Base-by-base conservation (phyloP, 31 red algal species). In the Asparagopsis taxiformis region DNA sequence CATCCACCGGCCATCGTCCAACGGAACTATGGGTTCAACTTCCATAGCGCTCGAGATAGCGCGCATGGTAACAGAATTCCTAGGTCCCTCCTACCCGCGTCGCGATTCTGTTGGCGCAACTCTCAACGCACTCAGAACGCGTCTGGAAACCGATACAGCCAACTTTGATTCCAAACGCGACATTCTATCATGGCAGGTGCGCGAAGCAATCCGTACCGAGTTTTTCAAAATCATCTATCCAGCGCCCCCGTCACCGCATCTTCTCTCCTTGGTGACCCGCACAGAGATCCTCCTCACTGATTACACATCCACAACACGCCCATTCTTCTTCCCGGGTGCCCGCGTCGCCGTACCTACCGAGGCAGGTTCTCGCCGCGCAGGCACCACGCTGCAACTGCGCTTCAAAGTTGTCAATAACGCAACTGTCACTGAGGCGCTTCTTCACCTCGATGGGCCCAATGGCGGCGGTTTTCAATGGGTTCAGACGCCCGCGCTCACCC, bases 281-380 rank as follows among this genome's bases (percentile, higher is more conserved):
- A 68, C 61, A 30, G 77, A 82, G 54, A 26, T 58, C 25, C 65
- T 82, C 31, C 28, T 70, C 46, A 66, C 63, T 17, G 32, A 46
- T 28, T 70, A 60, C 19, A 28, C 32, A 8, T 38, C 54, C 23
- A 38, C 41, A 13, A 37, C 63, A 15, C 77, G 77, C 26, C 77
- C 77, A 3, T 70, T 70, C 63, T 82, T 62, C 65, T 82, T 82
- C 77, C 77, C 77, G 48, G 77, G 77, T 55, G 77, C 48, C n/a
- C 63, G 77, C 22, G 65, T 82, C 36, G 57, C 77, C 41, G 77
- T 71, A 19, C 77, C 77, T 23, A 82, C 65, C 63, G 65, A 82
- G 63, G 77, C 53, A 2, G 77, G 77, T 65, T 62, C 63, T 2
- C 77, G 77, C 7, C 49, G 77, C 2, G 63, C 55, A 31, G 77